Percentiles rank a stretch among this genome's conserved stretches.
phyloP scores from a whole-genome alignment of 306 rosid species.

The Cucurbita moschata region DNA sequence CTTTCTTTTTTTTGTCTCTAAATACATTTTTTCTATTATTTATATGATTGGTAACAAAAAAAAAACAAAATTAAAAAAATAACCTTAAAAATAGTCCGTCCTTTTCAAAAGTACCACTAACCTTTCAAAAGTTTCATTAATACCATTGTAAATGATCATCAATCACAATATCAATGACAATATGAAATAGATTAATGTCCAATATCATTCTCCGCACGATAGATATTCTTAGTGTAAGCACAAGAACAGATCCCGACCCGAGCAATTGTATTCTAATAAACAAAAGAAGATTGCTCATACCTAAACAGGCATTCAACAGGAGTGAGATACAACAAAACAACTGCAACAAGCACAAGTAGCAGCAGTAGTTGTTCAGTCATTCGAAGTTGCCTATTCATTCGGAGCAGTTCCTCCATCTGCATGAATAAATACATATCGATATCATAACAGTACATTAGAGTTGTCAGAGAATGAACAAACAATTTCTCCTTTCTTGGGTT shows the following conservation, averaged over 20 bases:
- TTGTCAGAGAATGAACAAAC: background rate
- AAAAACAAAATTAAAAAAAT: no score
- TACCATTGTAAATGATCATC: no score
- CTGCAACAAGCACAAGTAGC: background rate
- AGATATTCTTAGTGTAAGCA: background rate
- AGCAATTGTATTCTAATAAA: conserved; percentile 6
- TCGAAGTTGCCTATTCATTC: background rate
- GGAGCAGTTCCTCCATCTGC: conserved; percentile 6
- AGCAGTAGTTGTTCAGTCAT: background rate
- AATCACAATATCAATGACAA: background rate
- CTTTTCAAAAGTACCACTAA: no score
- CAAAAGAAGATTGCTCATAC: conserved; percentile 7
- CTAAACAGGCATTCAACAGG: background rate
- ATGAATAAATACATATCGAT: background rate
- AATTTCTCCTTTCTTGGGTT: background rate
- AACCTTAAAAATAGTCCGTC: no score
- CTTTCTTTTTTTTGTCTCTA: no score
- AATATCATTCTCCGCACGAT: background rate
- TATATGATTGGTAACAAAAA: no score
- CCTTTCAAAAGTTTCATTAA: no score
- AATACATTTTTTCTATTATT: no score
- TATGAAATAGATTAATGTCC: conserved; percentile 1
- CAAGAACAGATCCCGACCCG: background rate
- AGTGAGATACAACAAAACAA: background rate
- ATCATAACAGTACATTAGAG: background rate